Base-by-base conservation (phyloP, 2,329 filamentous ascomycete species). In the Zasmidium angulare region DNA sequence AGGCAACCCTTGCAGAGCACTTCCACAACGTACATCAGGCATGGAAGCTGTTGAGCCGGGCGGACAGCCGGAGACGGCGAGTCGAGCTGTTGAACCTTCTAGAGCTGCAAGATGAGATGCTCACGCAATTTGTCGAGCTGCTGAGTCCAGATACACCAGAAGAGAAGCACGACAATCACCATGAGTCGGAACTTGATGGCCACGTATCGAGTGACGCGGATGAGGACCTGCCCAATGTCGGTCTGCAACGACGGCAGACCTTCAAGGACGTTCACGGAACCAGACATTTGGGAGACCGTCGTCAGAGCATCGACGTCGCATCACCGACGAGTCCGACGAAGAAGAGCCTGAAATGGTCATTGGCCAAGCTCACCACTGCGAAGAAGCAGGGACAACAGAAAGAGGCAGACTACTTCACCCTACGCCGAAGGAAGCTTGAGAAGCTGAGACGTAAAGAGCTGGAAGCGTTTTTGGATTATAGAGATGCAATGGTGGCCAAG, bases 201-300 rank as follows among this genome's bases (percentile, higher is more conserved):
- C 64, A 70, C 50, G 53, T 68, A 7, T 72, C 71, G n/a, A 72
- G 71, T 61, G 71, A 72, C 60, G 68, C 69, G 10, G 71, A 72
- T 40, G 71, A 72, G 47, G 69, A 70, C 23, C 59, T 72, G 19
- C 69, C 68, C 11, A 64, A 67, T 22, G 56, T 69, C n/a, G 65
- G 67, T 2, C 24, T 66, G 17, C 58, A 63, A 24, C 60, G 65
- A 14, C 50, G 68, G 29, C 66, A 65, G 59, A 68, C 67, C 21
- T 62, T 65, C n/a, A 59, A 60, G 12, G 62, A 62, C 46, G 50
- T 46, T n/a, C 60, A 59, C 46, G 59, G 56, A 46, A 52, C 50
- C 12, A 56, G 50, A 22, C 63, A 63, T 50, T 47, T 61, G 12
- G 58, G 58, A 29, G 63, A 64, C 29, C 43, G 55, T 14, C 50